Evolutionary conservation across 2,329 filamentous ascomycete genomes (phyloP).

Genomic region (Microcera coccophila): DNA sequence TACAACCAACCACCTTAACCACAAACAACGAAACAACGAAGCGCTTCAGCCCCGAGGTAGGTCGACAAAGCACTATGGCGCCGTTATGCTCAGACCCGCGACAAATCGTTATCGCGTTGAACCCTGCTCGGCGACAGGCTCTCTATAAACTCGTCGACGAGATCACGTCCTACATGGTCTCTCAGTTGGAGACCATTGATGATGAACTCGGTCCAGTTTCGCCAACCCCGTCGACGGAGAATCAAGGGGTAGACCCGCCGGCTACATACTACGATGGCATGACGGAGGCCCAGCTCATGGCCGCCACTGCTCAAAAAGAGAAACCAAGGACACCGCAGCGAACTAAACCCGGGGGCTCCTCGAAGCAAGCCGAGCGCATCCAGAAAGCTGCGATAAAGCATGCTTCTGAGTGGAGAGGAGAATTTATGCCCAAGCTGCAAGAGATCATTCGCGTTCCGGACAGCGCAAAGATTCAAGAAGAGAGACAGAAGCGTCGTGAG

Average conservation of each 20-base stretch:
- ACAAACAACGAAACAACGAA: no score
- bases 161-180: conserved; percentile 52
- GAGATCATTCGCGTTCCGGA: conserved; percentile 59
- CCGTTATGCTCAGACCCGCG: conserved; percentile 53
- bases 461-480: conserved; percentile 43
- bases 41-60: not conserved
- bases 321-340: conserved; percentile 13
- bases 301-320: conserved; percentile 6
- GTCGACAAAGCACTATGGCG: conserved; percentile 42
- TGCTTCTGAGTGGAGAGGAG: conserved; percentile 73
- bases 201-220: conserved; percentile 31
- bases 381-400: conserved; percentile 58
- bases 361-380: conserved; percentile 31
- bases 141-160: conserved; percentile 49
- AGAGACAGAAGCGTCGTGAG: conserved; percentile 44
- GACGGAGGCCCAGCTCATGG: not conserved
- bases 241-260: conserved; percentile 10
- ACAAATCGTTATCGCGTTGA: conserved; percentile 53
- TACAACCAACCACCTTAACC: no score
- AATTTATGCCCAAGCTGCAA: conserved; percentile 65
- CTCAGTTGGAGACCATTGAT: conserved; percentile 42
- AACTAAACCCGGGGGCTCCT: conserved; percentile 11
- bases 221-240: not conserved
- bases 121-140: conserved; percentile 48
- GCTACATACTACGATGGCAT: conserved; percentile 7